Percentiles rank a stretch among this genome's conserved stretches.
Evolutionary conservation across 352 stramenopile species (phyloP).

Genomic region (Globisporangium heterothallicum): DNA sequence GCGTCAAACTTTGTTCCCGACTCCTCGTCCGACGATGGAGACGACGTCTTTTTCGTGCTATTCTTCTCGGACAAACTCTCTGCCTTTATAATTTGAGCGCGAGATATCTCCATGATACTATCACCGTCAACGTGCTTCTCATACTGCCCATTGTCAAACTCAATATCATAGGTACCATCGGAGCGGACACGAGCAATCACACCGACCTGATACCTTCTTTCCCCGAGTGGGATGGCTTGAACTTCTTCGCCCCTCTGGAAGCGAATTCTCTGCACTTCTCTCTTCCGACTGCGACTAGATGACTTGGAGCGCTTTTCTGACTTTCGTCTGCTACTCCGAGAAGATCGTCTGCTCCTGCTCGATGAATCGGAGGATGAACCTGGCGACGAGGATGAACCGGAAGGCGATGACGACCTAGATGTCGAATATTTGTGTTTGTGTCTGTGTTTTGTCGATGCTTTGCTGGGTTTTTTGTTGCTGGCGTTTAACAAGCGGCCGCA

Average conservation of each 20-base stretch:
- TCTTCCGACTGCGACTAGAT: constrained; percentile 15
- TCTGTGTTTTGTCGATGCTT: constrained; percentile 25
- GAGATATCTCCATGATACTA: constrained; percentile 34
- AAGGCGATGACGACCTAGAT: constrained; percentile 27
- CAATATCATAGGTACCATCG: constrained; percentile 59
- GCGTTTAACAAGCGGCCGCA: constrained; percentile 37
- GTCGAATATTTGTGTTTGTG: constrained; percentile 29
- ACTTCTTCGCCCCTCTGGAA: constrained; percentile 59
- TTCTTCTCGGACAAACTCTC: constrained; percentile 15
- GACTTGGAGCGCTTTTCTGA: constrained; percentile 25
- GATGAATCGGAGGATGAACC: constrained; percentile 21
- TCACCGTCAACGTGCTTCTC: constrained; percentile 53
- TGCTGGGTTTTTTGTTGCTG: constrained; percentile 27
- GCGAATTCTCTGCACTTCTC: constrained; percentile 20
- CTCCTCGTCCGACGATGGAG: constrained; percentile 16
- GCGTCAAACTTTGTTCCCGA: constrained; percentile 19
- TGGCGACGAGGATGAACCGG: constrained; percentile 24
- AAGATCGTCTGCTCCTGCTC: constrained; percentile 17
- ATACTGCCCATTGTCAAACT: constrained; percentile 52
- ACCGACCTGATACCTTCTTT: constrained; percentile 42
- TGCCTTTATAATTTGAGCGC: constrained; percentile 27
- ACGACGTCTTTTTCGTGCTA: constrained; percentile 2
- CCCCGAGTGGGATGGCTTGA: constrained; percentile 47
- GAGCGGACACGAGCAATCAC: constrained; percentile 42
- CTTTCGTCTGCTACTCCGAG: constrained; percentile 26